Conservation (phyloP, 805 yeast species). For the Nakazawaea laoshanensis region DNA sequence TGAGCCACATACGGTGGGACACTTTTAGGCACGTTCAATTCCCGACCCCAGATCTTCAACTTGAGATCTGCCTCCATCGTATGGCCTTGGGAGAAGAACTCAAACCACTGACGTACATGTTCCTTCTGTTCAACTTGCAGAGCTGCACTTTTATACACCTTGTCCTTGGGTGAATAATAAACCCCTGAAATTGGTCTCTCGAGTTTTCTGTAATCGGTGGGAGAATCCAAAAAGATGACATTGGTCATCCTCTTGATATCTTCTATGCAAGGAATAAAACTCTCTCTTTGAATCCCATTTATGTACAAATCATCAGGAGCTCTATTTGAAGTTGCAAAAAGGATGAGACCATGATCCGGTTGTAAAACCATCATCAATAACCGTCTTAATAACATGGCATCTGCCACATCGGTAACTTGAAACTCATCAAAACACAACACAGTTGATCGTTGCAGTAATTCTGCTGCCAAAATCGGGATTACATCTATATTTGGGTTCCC, state of each 20-base stretch:
- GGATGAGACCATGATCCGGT: slow-evolving; percentile 70
- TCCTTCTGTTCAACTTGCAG: slow-evolving; percentile 40
- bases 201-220: slow-evolving; percentile 87
- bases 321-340: slow-evolving; percentile 92
- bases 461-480: slow-evolving; percentile 76
- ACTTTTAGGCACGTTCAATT: slow-evolving; percentile 64
- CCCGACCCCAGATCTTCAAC: slow-evolving; percentile 81
- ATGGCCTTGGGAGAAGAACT: slow-evolving; percentile 63
- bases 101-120: slow-evolving; percentile 75
- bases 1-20: slow-evolving; percentile 81
- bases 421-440: slow-evolving; percentile 93
- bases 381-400: slow-evolving; percentile 90
- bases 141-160: slow-evolving; percentile 39
- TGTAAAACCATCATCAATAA: slow-evolving; percentile 58
- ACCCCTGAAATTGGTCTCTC: slow-evolving; percentile 78
- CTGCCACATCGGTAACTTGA: slow-evolving; percentile 97
- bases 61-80: slow-evolving; percentile 26
- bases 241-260: slow-evolving; percentile 63
- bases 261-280: slow-evolving; percentile 88
- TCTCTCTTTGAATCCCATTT: slow-evolving; percentile 88
- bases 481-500: slow-evolving; percentile 66
- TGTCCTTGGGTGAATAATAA: slow-evolving; percentile 66
- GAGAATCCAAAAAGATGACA: slow-evolving; percentile 78
- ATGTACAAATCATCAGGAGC: slow-evolving; percentile 90
- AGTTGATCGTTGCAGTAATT: slow-evolving; percentile 67